Evolutionary conservation across 208 protist species (phyloP), one percentile per base, ranked within the genome.

Genomic region (Vickermania spadyakhi): DNA sequence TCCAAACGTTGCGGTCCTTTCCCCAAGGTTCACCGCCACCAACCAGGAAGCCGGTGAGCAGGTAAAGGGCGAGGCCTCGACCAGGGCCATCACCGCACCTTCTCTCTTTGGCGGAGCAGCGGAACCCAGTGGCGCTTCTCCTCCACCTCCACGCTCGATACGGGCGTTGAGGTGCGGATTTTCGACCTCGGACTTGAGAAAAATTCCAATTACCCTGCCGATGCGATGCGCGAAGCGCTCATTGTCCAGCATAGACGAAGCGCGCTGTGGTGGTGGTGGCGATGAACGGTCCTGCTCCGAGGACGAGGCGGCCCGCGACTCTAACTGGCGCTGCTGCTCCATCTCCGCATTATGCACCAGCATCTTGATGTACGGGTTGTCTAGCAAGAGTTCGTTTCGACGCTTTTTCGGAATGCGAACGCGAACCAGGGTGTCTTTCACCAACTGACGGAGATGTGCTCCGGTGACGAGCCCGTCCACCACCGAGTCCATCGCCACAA

Each of bases 21-120:
- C 81, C 52, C 81, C 85, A 23, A 89, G 59, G 68, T 86, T 75
- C n/a, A 86, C 71, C 22, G 72, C 79, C 11, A 89, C 52, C 25
- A 89, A 52, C 81, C 81, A 89, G 4, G 65, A 66, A 14, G 70
- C 70, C 1, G 69, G 58, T 50, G 60, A 56, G 2, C 66, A 72
- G 1, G 29, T 36, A 14, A 45, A 26, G 0, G 42, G 45, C 4
- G 56, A 18, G 0, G 68, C n/a, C 42, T 56, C 42, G n/a, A n/a
- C n/a, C n/a, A n/a, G n/a, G n/a, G n/a, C n/a, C n/a, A n/a, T n/a
- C 1, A 36, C 41, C 3, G 25, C 31, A 21, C 56, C 31, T 26
- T 30, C 30, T 5, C 11, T 31, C 23, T 53, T 23, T 51, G 2
- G 51, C 18, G 13, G 36, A 13, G 25, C 0, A 3, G 18, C 53